Base-by-base conservation (phyloP, 2,329 filamentous ascomycete species). In the Ascochyta lentis region DNA sequence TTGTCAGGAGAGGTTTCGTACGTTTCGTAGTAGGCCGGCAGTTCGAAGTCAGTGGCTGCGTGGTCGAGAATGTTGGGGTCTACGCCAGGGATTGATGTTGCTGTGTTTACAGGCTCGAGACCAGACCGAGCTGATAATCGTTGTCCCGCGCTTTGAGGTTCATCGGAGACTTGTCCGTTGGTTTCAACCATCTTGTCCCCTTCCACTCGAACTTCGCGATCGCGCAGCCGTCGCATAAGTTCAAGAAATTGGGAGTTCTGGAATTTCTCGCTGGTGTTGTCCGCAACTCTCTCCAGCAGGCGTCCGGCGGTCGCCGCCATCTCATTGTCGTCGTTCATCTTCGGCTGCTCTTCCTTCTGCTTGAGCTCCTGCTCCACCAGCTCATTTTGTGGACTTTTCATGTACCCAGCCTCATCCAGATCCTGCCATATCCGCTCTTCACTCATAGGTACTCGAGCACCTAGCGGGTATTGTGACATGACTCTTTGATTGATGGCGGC, bases 201-300 rank as follows among this genome's bases (percentile, higher is more conserved):
- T 61, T 90, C 83, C 34, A 95, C 86, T 44, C 84, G 83, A 13
- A 92, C 86, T 76, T 95, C 87, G 51, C 84, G 81, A 68, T 91
- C 86, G 47, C 89, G 84, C 50, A 95, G 84, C 56, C 85, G 84
- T 26, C 89, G 85, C 91, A 96, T 95, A 41, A 96, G 78, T 4
- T 84, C 81, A 0, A 94, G 77, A 68, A 96, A 96, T 55, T 85
- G 85, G 63, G 90, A 93, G 68, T 92, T 86, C 65, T 87, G 85
- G 74, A 95, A 95, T 69, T 94, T 94, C 42, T 86, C 78, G 51
- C 84, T 88, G 54, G 85, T 83, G 63, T 94, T 88, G 64, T 87
- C 80, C 19, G 84, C 81, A 12, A 96, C 84, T 34, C 85, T 87
- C 49, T 88, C 81, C 5, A 95, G 79, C 4, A 96, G 80, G 55